Evolutionary conservation across 768 basidiomycete genomes (phyloP).

Genomic region (Plicaturopsis crispa): DNA sequence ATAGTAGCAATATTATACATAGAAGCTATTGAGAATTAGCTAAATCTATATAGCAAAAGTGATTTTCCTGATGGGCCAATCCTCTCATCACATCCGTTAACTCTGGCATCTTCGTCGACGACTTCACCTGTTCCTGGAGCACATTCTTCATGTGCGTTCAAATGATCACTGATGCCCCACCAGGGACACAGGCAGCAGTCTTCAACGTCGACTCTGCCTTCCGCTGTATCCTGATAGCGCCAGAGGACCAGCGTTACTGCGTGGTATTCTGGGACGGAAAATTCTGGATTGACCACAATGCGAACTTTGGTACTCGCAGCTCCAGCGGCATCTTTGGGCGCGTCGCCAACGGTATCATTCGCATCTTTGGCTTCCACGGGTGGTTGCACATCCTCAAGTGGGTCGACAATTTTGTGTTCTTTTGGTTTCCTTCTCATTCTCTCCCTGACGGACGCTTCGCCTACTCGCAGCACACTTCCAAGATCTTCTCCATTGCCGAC

Average conservation of each 20-base stretch:
- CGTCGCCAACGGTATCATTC: constrained; percentile 22
- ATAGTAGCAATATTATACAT: too few relatives aligned
- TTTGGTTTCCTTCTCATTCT: constrained; percentile 1
- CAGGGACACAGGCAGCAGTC: constrained; percentile 24
- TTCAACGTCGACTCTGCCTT: constrained; percentile 34
- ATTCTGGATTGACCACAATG: constrained; percentile 20
- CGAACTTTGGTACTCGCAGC: constrained; percentile 20
- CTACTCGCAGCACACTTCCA: constrained; percentile 9
- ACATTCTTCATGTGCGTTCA: constrained; percentile 20
- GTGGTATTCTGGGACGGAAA: constrained; percentile 14
- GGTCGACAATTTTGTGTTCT: constrained; percentile 4
- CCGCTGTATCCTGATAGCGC: constrained; percentile 22
- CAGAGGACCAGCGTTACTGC: constrained; percentile 7
- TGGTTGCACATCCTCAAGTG: constrained; percentile 7
- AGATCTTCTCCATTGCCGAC: constrained; percentile 9
- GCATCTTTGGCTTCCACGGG: constrained; percentile 14
- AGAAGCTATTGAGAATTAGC: too few relatives aligned
- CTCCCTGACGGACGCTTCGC: not conserved
- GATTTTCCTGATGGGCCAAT: too few relatives aligned
- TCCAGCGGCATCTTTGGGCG: constrained; percentile 23
- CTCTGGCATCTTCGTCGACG: constrained; percentile 17
- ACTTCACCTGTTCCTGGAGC: constrained; percentile 29
- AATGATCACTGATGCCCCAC: constrained; percentile 22
- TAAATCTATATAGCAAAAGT: too few relatives aligned
- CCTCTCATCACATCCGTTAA: constrained; percentile 21